phyloP scores from a whole-genome alignment of 768 basidiomycete genomes.

The Pleurotus djamor region DNA sequence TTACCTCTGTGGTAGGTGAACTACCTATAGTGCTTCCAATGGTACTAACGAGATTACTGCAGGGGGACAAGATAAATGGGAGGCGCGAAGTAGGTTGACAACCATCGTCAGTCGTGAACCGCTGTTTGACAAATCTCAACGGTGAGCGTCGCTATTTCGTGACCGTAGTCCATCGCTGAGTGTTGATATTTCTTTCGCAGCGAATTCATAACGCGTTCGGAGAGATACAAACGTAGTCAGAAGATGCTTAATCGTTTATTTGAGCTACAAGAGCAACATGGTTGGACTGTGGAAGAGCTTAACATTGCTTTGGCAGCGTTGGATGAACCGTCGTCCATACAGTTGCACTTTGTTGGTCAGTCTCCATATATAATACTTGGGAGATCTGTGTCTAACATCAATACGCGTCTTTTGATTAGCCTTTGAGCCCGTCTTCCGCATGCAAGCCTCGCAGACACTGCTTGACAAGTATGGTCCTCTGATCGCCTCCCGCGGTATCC shows the following conservation, averaged over 20 bases:
- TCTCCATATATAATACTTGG: neutral
- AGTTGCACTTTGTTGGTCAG: slow-evolving; percentile 34
- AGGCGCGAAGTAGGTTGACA: slow-evolving; percentile 41
- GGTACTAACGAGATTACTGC: no score
- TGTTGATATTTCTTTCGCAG: no score
- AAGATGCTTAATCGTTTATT: slow-evolving; percentile 52
- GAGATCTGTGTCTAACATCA: slow-evolving; percentile 12
- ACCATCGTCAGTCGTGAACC: slow-evolving; percentile 50
- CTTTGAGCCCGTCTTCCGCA: slow-evolving; percentile 66
- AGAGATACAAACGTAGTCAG: slow-evolving; percentile 55
- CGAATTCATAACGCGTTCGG: slow-evolving; percentile 55
- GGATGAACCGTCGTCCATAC: slow-evolving; percentile 53
- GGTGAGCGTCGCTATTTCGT: slow-evolving; percentile 29
- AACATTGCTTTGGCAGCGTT: slow-evolving; percentile 41
- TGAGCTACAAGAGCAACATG: slow-evolving; percentile 53
- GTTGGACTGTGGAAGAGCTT: slow-evolving; percentile 51
- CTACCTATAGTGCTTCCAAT: no score
- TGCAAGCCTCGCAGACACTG: slow-evolving; percentile 57
- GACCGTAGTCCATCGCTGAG: no score
- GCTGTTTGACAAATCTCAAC: slow-evolving; percentile 54
- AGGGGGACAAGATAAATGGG: slow-evolving; percentile 54
- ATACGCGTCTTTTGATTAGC: slow-evolving; percentile 25
- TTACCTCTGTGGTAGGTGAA: no score
- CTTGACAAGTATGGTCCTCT: slow-evolving; percentile 49
- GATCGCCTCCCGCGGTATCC: slow-evolving; percentile 51